These are phyloP conservation scores for Cerrena zonata DNA, from an alignment of 1,284 basidiomycete genomes.

Conservation along the genomic window DNA sequence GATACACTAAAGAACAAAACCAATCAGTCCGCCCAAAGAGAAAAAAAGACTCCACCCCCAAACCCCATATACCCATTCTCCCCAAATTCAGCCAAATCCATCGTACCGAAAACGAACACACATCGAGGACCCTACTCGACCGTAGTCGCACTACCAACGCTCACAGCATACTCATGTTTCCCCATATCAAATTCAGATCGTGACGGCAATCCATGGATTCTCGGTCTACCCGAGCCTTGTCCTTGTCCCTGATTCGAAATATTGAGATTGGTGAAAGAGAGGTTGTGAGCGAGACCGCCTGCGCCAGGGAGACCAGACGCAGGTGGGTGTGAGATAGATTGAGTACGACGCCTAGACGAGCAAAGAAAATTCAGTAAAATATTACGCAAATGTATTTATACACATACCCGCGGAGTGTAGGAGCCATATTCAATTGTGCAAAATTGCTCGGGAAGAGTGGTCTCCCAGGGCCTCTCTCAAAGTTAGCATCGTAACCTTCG, in stretches of 20 bases:
- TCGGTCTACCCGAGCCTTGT: not conserved
- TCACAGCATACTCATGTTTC: conserved; percentile 32
- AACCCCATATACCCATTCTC: no score
- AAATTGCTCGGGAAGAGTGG: conserved; percentile 61
- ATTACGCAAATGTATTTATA: not conserved
- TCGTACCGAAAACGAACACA: no score
- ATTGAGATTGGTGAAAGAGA: not conserved
- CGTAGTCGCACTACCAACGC: conserved; percentile 27
- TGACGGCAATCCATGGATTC: conserved; percentile 6
- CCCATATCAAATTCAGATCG: conserved; percentile 20
- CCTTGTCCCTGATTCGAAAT: not conserved
- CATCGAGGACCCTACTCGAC: no score
- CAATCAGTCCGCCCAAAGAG: no score
- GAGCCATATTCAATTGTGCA: conserved; percentile 50
- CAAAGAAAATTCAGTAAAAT: not conserved
- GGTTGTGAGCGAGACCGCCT: not conserved
- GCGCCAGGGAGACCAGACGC: not conserved
- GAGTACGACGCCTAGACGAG: conserved; percentile 10
- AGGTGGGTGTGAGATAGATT: not conserved
- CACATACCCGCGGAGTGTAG: conserved; percentile 50
- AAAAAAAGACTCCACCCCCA: no score
- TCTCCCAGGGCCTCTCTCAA: conserved; percentile 53
- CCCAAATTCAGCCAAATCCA: no score
- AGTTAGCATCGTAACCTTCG: conserved; percentile 27
- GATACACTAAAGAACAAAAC: no score